Evolutionary conservation across 2,329 filamentous ascomycete genomes (phyloP), one percentile per base, ranked within the genome.

Genomic region (Fusarium transvaalense): DNA sequence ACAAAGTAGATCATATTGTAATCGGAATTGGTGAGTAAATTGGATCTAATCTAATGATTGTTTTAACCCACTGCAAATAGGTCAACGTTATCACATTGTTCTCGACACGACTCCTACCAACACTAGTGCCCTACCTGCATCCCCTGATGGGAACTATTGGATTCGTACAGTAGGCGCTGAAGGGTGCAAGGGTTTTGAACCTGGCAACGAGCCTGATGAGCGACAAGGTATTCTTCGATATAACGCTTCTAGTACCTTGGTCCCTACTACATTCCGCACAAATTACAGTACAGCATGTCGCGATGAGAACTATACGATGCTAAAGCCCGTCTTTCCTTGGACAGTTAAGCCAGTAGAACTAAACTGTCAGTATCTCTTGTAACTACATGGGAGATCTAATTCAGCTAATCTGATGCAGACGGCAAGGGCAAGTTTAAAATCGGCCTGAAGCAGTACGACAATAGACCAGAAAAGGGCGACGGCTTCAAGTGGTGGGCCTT

Each of bases 111-210:
- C 65, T 12, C 66, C 68, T 0, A 45, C 67, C 1, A 56, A 35
- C 3, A 66, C 61, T 0, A 66, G 64, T 23, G 31, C 48, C 7
- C 71, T 71, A 10, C 13, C 34, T 2, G 42, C 65, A 2, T 60
- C 66, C 12, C 52, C 56, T 1, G 60, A 73, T 14, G 71, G 63
- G 2, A 73, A 73, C n/a, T 73, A 63, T 29, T 73, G 68, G 71
- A 73, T 73, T 8, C 67, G 71, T 13, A 73, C 71, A 5, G 47
- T 1, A 60, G 65, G 68, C 9, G 67, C 1, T 13, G 10, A 1
- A 64, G 55, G 47, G 13, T 15, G 68, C 59, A 2, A 41, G 46
- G 6, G 0, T 2, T 50, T 50, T 1, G 47, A 50, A 1, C 57
- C 71, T 0, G 66, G 57, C 15, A 47, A 43, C 3, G n/a, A 48